Percentiles rank a stretch among this genome's conserved stretches.
Conservation (phyloP, 2,329 filamentous ascomycete genomes). For the Colletotrichum sp. region DNA sequence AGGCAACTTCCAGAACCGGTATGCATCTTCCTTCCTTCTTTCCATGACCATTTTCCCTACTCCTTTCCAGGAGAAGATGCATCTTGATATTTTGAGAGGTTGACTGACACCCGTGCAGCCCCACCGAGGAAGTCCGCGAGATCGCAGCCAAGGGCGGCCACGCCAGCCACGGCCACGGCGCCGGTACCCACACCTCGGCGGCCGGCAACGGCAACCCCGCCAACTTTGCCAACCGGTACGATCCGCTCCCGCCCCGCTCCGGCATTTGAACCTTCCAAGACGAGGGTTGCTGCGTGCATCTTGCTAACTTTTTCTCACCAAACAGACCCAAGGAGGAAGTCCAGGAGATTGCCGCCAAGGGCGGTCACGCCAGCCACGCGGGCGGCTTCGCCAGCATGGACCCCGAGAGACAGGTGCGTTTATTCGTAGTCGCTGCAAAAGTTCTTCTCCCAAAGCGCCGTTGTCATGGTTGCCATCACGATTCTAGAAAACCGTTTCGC, state of each 20-base stretch:
- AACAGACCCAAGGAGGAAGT: slow-evolving; percentile 48
- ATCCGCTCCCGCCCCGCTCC: background rate
- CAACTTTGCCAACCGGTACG: slow-evolving; percentile 26
- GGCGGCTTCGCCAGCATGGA: slow-evolving; percentile 47
- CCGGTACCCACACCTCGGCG: background rate
- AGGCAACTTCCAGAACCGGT: slow-evolving; percentile 27
- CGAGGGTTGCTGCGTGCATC: background rate
- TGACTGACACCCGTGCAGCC: background rate
- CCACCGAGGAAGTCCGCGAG: slow-evolving; percentile 41
- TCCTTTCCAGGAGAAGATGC: too few species aligned
- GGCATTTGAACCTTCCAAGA: background rate
- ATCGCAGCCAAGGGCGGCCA: slow-evolving; percentile 47
- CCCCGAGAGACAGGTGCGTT: slow-evolving; percentile 42
- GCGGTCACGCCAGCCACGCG: slow-evolving; percentile 41
- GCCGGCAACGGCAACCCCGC: slow-evolving; percentile 12
- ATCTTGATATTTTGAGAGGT: too few species aligned
- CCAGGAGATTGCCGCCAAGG: slow-evolving; percentile 44
- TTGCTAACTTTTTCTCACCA: background rate
- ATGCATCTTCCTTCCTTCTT: background rate
- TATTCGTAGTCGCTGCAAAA: slow-evolving; percentile 31
- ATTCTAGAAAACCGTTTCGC: background rate
- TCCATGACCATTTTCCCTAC: too few species aligned
- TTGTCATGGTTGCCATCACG: accelerated
- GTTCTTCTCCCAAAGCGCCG: accelerated
- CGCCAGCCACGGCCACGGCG: slow-evolving; percentile 34